These are phyloP conservation scores for Geotrichum siamense DNA, from an alignment of 1,139 yeast species.

Conservation along the genomic window DNA sequence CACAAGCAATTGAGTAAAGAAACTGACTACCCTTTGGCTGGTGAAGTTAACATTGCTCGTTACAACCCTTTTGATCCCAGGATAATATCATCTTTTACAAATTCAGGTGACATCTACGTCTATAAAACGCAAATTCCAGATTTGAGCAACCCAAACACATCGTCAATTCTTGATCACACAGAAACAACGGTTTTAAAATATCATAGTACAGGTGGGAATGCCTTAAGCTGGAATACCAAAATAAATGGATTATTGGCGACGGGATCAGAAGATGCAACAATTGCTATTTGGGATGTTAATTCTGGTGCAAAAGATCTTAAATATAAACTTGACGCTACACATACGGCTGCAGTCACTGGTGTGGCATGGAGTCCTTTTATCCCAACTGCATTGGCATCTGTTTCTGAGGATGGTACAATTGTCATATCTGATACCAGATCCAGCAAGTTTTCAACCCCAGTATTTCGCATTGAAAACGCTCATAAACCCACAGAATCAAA, in stretches of 20 bases:
- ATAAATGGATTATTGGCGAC: constrained; percentile 44
- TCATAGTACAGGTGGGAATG: constrained; percentile 63
- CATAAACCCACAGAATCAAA: constrained; percentile 40
- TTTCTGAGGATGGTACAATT: constrained; percentile 62
- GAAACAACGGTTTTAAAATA: constrained; percentile 39
- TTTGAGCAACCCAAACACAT: constrained; percentile 21
- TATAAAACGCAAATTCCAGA: constrained; percentile 30
- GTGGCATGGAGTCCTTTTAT: constrained; percentile 42
- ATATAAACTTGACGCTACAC: constrained; percentile 40
- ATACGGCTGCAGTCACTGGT: constrained; percentile 35
- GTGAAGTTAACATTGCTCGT: constrained; percentile 66
- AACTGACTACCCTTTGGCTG: constrained; percentile 43
- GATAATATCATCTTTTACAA: constrained; percentile 70
- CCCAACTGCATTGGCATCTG: constrained; percentile 59
- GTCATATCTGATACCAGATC: constrained; percentile 63
- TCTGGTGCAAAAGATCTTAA: constrained; percentile 16
- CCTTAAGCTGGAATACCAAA: constrained; percentile 55
- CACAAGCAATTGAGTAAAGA: constrained; percentile 43
- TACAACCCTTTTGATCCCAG: constrained; percentile 67
- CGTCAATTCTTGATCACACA: constrained; percentile 12
- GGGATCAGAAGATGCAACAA: constrained; percentile 58
- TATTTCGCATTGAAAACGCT: constrained; percentile 13
- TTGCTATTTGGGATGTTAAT: constrained; percentile 62
- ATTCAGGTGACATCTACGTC: constrained; percentile 66
- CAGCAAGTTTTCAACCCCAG: constrained; percentile 12